Percentiles rank a stretch among this genome's conserved stretches.
phyloP scores from a whole-genome alignment of 2,329 filamentous ascomycete species.

The Sphaerulina musiva region DNA sequence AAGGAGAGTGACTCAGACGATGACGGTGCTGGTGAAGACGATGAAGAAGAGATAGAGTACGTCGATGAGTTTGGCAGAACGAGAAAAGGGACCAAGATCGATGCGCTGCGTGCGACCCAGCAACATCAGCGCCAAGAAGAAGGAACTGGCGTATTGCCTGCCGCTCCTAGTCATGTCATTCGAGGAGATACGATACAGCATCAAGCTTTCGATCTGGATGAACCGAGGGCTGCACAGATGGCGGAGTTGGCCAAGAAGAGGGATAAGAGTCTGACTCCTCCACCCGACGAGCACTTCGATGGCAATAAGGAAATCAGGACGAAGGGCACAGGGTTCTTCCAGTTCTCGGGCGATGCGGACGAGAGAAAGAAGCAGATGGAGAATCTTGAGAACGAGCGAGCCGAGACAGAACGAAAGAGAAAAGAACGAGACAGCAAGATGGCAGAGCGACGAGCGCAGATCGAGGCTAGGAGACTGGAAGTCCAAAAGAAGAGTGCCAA shows the following conservation, averaged over 20 bases:
- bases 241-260: constrained; percentile 68
- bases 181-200: constrained; percentile 79
- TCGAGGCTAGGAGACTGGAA: constrained; percentile 24
- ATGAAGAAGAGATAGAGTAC: constrained; percentile 68
- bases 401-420: constrained; percentile 61
- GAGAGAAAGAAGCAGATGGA: constrained; percentile 67
- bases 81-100: constrained; percentile 62
- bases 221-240: constrained; percentile 61
- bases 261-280: constrained; percentile 73
- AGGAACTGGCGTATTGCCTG: constrained; percentile 61
- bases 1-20: constrained; percentile 43
- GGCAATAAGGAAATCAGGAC: constrained; percentile 74
- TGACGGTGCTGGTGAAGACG: constrained; percentile 35
- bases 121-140: constrained; percentile 55
- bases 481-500: constrained; percentile 36
- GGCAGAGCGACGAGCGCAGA: constrained; percentile 52
- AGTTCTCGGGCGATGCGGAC: constrained; percentile 72
- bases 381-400: constrained; percentile 59
- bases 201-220: constrained; percentile 72
- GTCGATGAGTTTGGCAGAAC: constrained; percentile 89
- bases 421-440: constrained; percentile 50
- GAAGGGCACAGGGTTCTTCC: constrained; percentile 87
- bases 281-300: constrained; percentile 77
- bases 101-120: constrained; percentile 57
- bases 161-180: constrained; percentile 64